Percentiles rank a stretch among this genome's conserved stretches.
Evolutionary conservation across 345 rosid species (phyloP).

Genomic region (Citrus sinensis): DNA sequence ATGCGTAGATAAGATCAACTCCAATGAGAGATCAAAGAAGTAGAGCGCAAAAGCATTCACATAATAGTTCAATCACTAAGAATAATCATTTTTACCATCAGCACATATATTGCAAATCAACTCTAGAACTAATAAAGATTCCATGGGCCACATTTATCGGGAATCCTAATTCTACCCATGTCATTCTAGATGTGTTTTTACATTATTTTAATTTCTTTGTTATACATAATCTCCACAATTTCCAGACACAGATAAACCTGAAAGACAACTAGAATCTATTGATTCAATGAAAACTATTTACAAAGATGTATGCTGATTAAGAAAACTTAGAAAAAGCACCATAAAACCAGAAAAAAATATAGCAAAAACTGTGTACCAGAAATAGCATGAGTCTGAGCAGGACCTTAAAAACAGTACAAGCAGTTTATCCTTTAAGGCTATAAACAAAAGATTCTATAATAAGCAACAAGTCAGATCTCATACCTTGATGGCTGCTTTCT

Average conservation of each 20-base stretch:
- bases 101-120: neutral
- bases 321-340: neutral
- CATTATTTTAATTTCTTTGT: neutral
- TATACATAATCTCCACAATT: neutral
- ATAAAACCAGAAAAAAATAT: neutral
- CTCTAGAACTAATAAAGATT: neutral
- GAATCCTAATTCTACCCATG: neutral
- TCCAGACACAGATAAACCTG: neutral
- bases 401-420: neutral
- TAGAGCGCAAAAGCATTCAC: neutral
- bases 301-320: neutral
- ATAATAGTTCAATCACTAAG: neutral
- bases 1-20: neutral
- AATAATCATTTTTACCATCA: neutral
- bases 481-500: slow-evolving; percentile 88
- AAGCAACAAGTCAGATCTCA: neutral
- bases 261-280: neutral
- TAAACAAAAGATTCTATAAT: neutral
- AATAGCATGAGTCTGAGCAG: neutral
- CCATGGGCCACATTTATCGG: neutral
- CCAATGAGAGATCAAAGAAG: neutral
- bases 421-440: neutral
- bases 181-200: neutral
- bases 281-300: no score
- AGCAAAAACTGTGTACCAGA: neutral